phyloP scores from a whole-genome alignment of 2,329 filamentous ascomycete genomes.

The Calonectria pauciramosa region DNA sequence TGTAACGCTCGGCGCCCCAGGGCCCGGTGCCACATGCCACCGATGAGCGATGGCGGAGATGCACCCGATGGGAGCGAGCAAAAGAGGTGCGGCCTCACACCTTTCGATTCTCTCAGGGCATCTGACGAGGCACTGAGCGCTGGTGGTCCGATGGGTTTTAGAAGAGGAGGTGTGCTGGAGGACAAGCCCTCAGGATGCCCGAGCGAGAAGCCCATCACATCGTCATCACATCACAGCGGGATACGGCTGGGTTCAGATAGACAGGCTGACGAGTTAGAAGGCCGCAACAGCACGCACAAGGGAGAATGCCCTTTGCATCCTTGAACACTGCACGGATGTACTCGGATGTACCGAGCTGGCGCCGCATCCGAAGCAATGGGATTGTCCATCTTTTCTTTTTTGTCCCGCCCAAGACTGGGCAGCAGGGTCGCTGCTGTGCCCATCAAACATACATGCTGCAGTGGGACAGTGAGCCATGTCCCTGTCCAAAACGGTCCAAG shows the following conservation, averaged over 20 bases:
- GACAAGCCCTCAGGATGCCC: constrained; percentile 15
- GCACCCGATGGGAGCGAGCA: constrained; percentile 12
- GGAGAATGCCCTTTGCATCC: not conserved
- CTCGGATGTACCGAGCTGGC: not conserved
- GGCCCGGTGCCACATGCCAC: constrained; percentile 4
- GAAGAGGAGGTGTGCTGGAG: constrained; percentile 23
- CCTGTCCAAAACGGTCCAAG: constrained; percentile 26
- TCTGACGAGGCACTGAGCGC: constrained; percentile 42
- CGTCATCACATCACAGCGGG: constrained; percentile 38
- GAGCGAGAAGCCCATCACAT: constrained; percentile 34
- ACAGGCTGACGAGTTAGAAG: constrained; percentile 6
- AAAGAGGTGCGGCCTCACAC: constrained; percentile 36
- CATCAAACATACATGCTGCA: constrained; percentile 25
- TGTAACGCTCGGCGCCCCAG: constrained; percentile 31
- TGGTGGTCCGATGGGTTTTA: constrained; percentile 39
- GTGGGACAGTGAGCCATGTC: constrained; percentile 17
- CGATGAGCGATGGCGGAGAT: constrained; percentile 18
- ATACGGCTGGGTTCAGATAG: constrained; percentile 21
- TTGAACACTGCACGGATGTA: not conserved
- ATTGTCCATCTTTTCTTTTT: constrained; percentile 20
- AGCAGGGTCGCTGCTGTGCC: not conserved
- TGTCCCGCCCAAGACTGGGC: not conserved
- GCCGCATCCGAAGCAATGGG: not conserved
- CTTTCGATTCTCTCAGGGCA: constrained; percentile 44
- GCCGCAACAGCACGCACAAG: not conserved